Evolutionary conservation across 2,329 filamentous ascomycete species (phyloP), one percentile per base, ranked within the genome.

Genomic region (Daldinia sp.): DNA sequence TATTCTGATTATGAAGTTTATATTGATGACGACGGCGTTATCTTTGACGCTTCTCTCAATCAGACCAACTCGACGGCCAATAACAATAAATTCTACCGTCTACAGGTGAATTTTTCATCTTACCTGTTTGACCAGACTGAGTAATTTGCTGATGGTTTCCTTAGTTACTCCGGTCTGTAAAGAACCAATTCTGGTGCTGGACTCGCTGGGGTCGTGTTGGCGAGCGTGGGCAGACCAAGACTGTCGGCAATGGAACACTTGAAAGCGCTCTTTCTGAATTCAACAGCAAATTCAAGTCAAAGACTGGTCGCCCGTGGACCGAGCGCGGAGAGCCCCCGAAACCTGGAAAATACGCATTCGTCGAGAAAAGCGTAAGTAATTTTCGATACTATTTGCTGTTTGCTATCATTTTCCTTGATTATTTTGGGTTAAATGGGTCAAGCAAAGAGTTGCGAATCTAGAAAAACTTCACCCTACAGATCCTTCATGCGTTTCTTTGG

Each of bases 131-230:
- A 59, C 13, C n/a, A 2, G 4, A 37, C 15, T 35, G 28, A 33
- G 6, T 2, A 12, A 10, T 42, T 18, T 50, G 44, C 58, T 68
- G 41, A 68, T 28, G 1, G 30, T 4, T 10, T 18, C 61, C 73
- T 6, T 63, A 89, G 79, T 72, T 88, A 4, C 74, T 88, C 26
- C 79, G 80, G 18, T 80, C 81, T 41, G 72, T 73, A 23, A 68
- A 72, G 13, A 75, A 80, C 2, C 68, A 79, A 9, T 92, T 84
- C 77, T 81, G 83, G 48, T 89, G 88, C 0, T 95, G 92, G 91
- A 93, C 90, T 2, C 86, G 92, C 63, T 97, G 92, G 92, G 93
- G 93, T 23, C 88, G 93, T 23, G 93, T 97, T 23, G 88, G 89
- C 6, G 88, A 90, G 63, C 75, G 72, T 10, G 89, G 89, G 4